These are phyloP conservation scores for Entelexis sorbosivorans DNA, from an alignment of 1,139 yeast genomes.

Conservation along the genomic window DNA sequence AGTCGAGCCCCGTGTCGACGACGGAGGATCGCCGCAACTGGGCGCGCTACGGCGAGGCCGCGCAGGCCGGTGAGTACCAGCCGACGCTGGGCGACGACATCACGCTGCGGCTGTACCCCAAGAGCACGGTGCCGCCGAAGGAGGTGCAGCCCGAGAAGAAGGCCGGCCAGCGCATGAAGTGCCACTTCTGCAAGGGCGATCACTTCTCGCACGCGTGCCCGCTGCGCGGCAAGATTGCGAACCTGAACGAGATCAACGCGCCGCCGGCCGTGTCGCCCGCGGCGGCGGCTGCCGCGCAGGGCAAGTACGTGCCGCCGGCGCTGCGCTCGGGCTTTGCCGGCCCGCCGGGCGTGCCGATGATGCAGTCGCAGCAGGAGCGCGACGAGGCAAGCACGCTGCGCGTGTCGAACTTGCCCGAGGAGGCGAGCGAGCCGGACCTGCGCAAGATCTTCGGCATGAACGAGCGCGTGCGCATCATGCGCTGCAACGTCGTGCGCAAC, in stretches of 20 bases:
- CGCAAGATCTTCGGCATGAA: conserved; percentile 46
- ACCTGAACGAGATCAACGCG: conserved; percentile 21
- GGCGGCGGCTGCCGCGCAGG: conserved; percentile 19
- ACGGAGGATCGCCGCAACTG: conserved; percentile 39
- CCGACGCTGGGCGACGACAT: conserved; percentile 72
- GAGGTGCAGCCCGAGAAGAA: conserved; percentile 42
- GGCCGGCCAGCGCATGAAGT: conserved; percentile 39
- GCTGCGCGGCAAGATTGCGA: conserved; percentile 70
- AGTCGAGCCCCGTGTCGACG: conserved; percentile 68
- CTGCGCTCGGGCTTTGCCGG: conserved; percentile 17
- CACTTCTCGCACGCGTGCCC: conserved; percentile 97
- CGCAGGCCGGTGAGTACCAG: conserved; percentile 61
- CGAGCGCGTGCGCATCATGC: conserved; percentile 49
- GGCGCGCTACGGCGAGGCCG: conserved; percentile 74
- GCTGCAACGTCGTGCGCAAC: conserved; percentile 79
- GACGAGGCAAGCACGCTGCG: conserved; percentile 85
- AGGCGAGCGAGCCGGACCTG: conserved; percentile 73
- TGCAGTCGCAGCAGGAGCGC: conserved; percentile 40
- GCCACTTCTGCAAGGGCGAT: conserved; percentile 90
- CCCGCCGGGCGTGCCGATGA: conserved; percentile 25
- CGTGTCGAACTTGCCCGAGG: conserved; percentile 81
- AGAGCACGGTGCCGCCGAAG: conserved; percentile 27
- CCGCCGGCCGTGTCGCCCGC: conserved; percentile 22
- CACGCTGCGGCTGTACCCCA: conserved; percentile 26
- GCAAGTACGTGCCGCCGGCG: conserved; percentile 17